These are phyloP conservation scores for Krasilnikovozyma curviuscula DNA, from an alignment of 768 basidiomycete genomes.

Conservation along the genomic window DNA sequence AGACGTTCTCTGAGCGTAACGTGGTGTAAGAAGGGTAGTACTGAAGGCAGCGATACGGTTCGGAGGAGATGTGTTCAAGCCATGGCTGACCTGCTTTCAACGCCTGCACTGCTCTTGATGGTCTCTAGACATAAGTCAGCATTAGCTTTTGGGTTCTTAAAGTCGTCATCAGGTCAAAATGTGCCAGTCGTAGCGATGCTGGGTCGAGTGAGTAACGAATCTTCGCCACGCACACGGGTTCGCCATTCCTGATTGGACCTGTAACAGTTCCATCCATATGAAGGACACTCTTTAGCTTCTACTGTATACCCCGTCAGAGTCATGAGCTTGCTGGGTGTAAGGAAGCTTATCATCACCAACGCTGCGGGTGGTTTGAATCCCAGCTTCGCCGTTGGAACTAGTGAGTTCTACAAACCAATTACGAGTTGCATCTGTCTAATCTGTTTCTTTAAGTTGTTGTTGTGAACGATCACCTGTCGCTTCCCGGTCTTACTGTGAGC, in stretches of 20 bases:
- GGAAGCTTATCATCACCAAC: constrained; percentile 65
- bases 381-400: constrained; percentile 54
- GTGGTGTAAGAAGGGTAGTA: not conserved
- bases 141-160: constrained; percentile 62
- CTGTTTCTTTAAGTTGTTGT: constrained; percentile 43
- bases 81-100: constrained; percentile 18
- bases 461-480: constrained; percentile 62
- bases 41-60: not conserved
- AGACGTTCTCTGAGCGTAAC: not conserved
- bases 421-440: not conserved
- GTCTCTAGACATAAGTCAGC: not conserved
- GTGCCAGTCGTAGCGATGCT: constrained; percentile 77
- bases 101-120: constrained; percentile 26
- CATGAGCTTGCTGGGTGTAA: constrained; percentile 57
- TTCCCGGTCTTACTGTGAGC: constrained; percentile 41
- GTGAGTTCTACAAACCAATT: constrained; percentile 29
- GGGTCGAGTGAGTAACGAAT: constrained; percentile 40
- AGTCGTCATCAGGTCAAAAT: constrained; percentile 37
- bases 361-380: constrained; percentile 68
- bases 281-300: constrained; percentile 50
- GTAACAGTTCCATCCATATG: constrained; percentile 50
- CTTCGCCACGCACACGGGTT: not conserved
- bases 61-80: not conserved
- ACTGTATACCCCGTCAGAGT: constrained; percentile 62
- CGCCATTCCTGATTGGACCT: not conserved